These are phyloP conservation scores for Eucalyptus microcorys DNA, from an alignment of 345 rosid genomes.

Conservation along the genomic window DNA sequence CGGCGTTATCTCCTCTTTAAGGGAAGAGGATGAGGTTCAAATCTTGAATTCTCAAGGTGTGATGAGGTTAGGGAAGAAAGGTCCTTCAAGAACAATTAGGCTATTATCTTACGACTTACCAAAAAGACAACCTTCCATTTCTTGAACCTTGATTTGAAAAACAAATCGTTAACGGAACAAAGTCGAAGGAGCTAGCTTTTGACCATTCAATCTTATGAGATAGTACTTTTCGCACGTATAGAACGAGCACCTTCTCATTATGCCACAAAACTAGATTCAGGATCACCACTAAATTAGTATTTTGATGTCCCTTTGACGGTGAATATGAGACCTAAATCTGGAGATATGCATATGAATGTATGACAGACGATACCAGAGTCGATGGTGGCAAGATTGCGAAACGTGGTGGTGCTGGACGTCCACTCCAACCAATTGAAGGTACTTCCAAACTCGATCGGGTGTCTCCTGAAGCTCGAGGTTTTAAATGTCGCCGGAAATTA, in stretches of 20 bases:
- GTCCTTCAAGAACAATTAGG: not conserved
- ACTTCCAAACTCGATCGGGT: conserved; percentile 82
- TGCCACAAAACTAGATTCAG: not conserved
- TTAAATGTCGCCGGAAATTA: conserved; percentile 77
- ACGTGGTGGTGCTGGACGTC: conserved; percentile 60
- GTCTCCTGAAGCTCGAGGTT: conserved; percentile 68
- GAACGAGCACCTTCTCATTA: not conserved
- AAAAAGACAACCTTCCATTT: not conserved
- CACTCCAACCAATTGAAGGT: conserved; percentile 72
- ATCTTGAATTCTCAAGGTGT: not conserved
- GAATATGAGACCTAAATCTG: not conserved
- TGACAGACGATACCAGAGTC: conserved; percentile 80
- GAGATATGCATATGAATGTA: not conserved
- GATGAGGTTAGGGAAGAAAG: not conserved
- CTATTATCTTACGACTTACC: not conserved
- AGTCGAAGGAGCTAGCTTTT: not conserved
- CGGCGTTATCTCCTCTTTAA: not conserved
- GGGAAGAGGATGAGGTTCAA: not conserved
- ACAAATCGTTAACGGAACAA: not conserved
- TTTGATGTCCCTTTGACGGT: not conserved
- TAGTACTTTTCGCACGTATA: not conserved
- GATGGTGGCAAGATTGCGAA: conserved; percentile 62
- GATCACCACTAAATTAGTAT: not conserved
- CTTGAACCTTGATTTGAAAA: not conserved
- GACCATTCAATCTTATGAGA: not conserved